Percentiles rank a stretch among this genome's conserved stretches.
These are phyloP conservation scores for Venturia oleaginea DNA, from an alignment of 2,329 filamentous ascomycete species.

Conservation along the genomic window DNA sequence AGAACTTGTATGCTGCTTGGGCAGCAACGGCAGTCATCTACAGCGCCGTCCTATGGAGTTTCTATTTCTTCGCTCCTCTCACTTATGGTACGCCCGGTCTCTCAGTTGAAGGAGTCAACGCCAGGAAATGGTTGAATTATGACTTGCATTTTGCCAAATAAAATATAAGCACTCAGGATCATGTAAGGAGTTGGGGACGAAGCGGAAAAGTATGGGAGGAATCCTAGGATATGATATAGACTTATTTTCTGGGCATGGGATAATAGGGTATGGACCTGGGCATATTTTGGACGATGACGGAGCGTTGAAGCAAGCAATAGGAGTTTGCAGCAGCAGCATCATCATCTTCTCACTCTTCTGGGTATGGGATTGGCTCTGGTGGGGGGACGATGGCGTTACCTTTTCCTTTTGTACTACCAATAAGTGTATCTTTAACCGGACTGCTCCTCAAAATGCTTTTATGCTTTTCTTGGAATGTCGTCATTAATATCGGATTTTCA, in stretches of 20 bases:
- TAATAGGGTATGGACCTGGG: background rate
- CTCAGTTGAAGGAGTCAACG: conserved; percentile 64
- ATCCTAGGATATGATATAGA: background rate
- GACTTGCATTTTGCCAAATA: conserved; percentile 99
- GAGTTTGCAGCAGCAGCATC: conserved; percentile 1
- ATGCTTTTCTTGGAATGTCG: background rate
- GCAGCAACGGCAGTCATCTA: conserved; percentile 65
- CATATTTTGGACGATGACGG: background rate
- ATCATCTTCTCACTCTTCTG: background rate
- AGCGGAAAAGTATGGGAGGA: background rate
- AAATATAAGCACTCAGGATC: conserved; percentile 21
- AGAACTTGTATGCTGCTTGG: conserved; percentile 73
- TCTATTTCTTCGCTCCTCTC: conserved; percentile 88
- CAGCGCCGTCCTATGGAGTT: conserved; percentile 59
- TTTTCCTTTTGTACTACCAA: background rate
- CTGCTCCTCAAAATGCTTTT: background rate
- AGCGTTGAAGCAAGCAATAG: conserved; percentile 2
- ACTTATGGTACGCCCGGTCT: conserved; percentile 93
- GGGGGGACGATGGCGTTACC: too few relatives aligned
- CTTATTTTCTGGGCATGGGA: background rate
- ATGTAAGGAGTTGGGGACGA: background rate
- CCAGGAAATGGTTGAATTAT: conserved; percentile 92
- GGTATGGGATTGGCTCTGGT: background rate
- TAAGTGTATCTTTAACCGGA: background rate
- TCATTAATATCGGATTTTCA: background rate